Percentiles rank a stretch among this genome's conserved stretches.
phyloP scores from a whole-genome alignment of 2,329 filamentous ascomycete species.

The Penicillium sp. region DNA sequence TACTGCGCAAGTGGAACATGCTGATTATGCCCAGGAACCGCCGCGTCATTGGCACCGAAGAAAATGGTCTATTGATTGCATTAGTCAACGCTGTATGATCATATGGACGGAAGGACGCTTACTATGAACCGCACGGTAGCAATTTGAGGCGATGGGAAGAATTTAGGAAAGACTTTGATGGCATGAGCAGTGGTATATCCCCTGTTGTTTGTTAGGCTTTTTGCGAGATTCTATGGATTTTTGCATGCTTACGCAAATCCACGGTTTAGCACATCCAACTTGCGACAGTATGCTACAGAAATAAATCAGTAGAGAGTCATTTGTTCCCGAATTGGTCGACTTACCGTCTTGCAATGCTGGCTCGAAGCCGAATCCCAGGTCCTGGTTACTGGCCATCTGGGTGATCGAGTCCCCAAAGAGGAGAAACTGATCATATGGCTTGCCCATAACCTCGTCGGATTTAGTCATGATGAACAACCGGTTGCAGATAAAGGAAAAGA shows the following conservation, averaged over 20 bases:
- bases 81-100: neutral
- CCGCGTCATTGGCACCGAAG: conserved; percentile 89
- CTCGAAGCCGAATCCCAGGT: conserved; percentile 71
- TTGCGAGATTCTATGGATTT: neutral
- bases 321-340: conserved; percentile 24
- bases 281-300: conserved; percentile 66
- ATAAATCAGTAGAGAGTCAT: conserved; percentile 2
- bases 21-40: conserved; percentile 67
- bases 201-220: conserved; percentile 33
- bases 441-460: conserved; percentile 13
- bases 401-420: conserved; percentile 91
- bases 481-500: neutral
- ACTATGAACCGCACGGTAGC: conserved; percentile 49
- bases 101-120: conserved; percentile 1
- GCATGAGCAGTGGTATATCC: conserved; percentile 82
- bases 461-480: conserved; percentile 1
- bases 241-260: conserved; percentile 62
- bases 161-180: conserved; percentile 64
- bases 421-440: conserved; percentile 69
- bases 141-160: conserved; percentile 66
- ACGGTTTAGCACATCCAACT: conserved; percentile 82
- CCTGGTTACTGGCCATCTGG: conserved; percentile 62
- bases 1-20: conserved; percentile 76
- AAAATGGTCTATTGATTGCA: conserved; percentile 62
- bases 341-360: conserved; percentile 68